A percentile compares a stretch with the other conserved stretches of the same genome.
These are phyloP conservation scores for Sungouiozyma ichnusensis DNA, from an alignment of 805 yeast genomes.

Conservation along the genomic window DNA sequence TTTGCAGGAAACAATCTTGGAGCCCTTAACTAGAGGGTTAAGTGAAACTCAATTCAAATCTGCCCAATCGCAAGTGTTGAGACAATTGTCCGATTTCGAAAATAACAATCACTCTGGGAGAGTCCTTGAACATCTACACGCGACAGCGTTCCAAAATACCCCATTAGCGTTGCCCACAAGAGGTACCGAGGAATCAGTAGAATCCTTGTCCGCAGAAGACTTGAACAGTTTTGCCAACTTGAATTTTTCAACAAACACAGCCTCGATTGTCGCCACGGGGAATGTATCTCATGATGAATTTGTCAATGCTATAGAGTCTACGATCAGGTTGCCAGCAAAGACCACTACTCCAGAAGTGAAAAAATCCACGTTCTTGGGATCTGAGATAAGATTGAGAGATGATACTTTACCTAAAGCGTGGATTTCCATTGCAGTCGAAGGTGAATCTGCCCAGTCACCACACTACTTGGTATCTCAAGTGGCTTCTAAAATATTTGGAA, in stretches of 20 bases:
- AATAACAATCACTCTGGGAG: conserved; percentile 39
- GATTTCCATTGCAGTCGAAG: conserved; percentile 64
- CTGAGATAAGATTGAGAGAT: conserved; percentile 81
- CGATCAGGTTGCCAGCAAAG: conserved; percentile 34
- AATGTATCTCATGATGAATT: conserved; percentile 59
- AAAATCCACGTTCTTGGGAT: conserved; percentile 65
- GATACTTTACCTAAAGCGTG: conserved; percentile 77
- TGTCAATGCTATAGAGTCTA: conserved; percentile 52
- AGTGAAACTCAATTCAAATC: conserved; percentile 35
- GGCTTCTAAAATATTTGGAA: conserved; percentile 55
- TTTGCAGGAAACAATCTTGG: conserved; percentile 32
- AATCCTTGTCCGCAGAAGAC: conserved; percentile 49
- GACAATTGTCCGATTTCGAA: conserved; percentile 36
- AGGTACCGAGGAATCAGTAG: conserved; percentile 62
- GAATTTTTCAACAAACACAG: conserved; percentile 51
- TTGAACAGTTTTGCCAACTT: conserved; percentile 43
- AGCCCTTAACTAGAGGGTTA: conserved; percentile 40
- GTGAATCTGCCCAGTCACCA: conserved; percentile 54
- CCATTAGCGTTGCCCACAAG: conserved; percentile 65
- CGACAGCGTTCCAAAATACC: conserved; percentile 82
- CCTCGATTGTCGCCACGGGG: conserved; percentile 61
- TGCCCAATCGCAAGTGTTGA: conserved; percentile 18
- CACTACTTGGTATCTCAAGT: conserved; percentile 63
- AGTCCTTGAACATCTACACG: conserved; percentile 64
- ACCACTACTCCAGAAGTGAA: conserved; percentile 31